Conservation (phyloP, 2,329 filamentous ascomycete genomes). For the Claviceps sorghi region DNA sequence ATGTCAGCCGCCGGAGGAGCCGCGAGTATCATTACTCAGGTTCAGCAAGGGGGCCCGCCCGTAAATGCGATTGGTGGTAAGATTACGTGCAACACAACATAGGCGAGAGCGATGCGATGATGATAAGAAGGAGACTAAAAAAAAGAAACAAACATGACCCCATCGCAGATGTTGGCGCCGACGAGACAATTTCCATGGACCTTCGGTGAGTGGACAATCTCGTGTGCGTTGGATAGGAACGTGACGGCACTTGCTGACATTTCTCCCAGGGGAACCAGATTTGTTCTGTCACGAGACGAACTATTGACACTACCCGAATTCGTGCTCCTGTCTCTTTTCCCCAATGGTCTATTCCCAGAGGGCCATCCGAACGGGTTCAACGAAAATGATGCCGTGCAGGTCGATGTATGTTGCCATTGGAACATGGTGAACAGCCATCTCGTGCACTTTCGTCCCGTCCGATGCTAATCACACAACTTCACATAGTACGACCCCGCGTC, state of each 20-base stretch:
- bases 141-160: constrained; percentile 1
- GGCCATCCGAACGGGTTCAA: constrained; percentile 88
- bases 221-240: not conserved
- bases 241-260: constrained; percentile 19
- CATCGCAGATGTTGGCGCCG: constrained; percentile 56
- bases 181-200: constrained; percentile 92
- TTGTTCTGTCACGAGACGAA: constrained; percentile 88
- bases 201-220: constrained; percentile 51
- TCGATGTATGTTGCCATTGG: constrained; percentile 61
- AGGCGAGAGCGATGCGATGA: not conserved
- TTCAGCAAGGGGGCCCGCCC: constrained; percentile 82
- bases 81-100: constrained; percentile 9
- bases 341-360: constrained; percentile 94
- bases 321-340: constrained; percentile 91
- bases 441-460: not conserved
- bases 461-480: not conserved
- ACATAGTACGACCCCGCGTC: constrained; percentile 86
- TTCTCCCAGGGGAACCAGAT: constrained; percentile 62
- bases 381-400: constrained; percentile 87
- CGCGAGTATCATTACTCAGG: constrained; percentile 97
- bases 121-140: not conserved
- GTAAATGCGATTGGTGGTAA: constrained; percentile 79
- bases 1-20: constrained; percentile 97
- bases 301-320: constrained; percentile 93
- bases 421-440: not conserved